Evolutionary conservation across 2,329 filamentous ascomycete genomes (phyloP), one percentile per base, ranked within the genome.

Genomic region (Ophiostoma populinum): DNA sequence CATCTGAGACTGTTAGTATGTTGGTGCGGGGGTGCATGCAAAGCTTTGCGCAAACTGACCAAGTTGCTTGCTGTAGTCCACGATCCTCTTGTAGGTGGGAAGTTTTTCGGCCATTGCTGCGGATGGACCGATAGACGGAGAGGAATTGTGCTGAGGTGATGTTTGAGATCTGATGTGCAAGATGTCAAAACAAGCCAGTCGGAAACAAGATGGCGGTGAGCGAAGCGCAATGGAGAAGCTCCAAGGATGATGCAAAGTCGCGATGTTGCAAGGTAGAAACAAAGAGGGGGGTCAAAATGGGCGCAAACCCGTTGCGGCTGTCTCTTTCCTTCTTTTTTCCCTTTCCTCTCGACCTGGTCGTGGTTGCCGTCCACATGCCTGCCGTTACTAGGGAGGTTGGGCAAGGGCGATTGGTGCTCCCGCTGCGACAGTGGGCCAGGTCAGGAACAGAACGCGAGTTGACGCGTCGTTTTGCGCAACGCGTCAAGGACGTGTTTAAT

Each of bases 1-100:
- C 78, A 47, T 57, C 80, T 87, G 25, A 5, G 5, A 7, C 0
- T 6, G 24, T 31, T 38, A 40, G 40, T 44, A 25, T 12, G 4
- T 18, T 9, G 21, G 13, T 12, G 4, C 4, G 41, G 39, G 35
- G 4, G n/a, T 16, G 8, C 17, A 20, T 6, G 7, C 13, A 7
- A n/a, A n/a, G n/a, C n/a, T n/a, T n/a, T n/a, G n/a, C n/a, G n/a
- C n/a, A n/a, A n/a, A n/a, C n/a, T n/a, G n/a, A 85, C 81, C 63
- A 58, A 90, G 74, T 57, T 98, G 90, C 49, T 75, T 74, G 50
- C 75, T 70, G 61, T 98, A 98, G 55, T 92, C 77, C 49, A 93
- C 83, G 34, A 79, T 72, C 46, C 75, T 67, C 52, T 70, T 75
- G 56, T 78, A 79, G 45, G 79, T 76, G 51, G 85, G 70, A 51